Conservation (phyloP, 2,329 filamentous ascomycete species). For the Aspergillus puulaauensis region DNA sequence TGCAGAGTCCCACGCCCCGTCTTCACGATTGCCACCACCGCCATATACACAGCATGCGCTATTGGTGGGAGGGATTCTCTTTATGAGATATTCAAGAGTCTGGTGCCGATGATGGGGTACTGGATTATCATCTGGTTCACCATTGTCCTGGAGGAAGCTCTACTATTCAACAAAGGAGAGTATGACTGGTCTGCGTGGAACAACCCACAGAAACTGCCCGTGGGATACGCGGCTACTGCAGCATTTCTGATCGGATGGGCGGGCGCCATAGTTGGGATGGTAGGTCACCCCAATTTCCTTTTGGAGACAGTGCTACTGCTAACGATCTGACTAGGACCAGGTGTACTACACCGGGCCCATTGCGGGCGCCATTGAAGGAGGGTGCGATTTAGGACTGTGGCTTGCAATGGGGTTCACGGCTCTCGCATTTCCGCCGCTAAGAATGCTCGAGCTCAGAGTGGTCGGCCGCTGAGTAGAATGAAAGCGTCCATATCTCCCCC, state of each 20-base stretch:
- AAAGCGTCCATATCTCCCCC: neutral
- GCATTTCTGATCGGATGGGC: constrained; percentile 42
- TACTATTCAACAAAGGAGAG: constrained; percentile 40
- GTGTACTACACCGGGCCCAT: constrained; percentile 40
- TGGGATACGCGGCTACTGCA: constrained; percentile 41
- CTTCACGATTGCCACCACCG: constrained; percentile 42
- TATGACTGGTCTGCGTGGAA: constrained; percentile 47
- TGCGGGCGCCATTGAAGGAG: constrained; percentile 30
- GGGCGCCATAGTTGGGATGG: constrained; percentile 43
- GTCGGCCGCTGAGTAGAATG: constrained; percentile 25
- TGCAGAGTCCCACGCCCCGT: constrained; percentile 43
- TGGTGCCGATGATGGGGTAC: constrained; percentile 49
- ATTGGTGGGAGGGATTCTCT: constrained; percentile 45
- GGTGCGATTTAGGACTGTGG: constrained; percentile 40
- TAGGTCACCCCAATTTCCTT: constrained; percentile 14
- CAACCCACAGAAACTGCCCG: constrained; percentile 35
- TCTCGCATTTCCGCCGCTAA: constrained; percentile 34
- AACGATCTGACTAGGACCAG: constrained; percentile 30
- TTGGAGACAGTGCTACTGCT: neutral
- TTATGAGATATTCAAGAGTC: constrained; percentile 46
- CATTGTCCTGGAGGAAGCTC: constrained; percentile 43
- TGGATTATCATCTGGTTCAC: constrained; percentile 46
- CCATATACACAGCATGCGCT: constrained; percentile 45
- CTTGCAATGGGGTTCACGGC: constrained; percentile 36
- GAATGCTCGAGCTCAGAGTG: constrained; percentile 33